These are phyloP conservation scores for Flaveria floridana DNA, from an alignment of 140 eudicot species.

Conservation along the genomic window DNA sequence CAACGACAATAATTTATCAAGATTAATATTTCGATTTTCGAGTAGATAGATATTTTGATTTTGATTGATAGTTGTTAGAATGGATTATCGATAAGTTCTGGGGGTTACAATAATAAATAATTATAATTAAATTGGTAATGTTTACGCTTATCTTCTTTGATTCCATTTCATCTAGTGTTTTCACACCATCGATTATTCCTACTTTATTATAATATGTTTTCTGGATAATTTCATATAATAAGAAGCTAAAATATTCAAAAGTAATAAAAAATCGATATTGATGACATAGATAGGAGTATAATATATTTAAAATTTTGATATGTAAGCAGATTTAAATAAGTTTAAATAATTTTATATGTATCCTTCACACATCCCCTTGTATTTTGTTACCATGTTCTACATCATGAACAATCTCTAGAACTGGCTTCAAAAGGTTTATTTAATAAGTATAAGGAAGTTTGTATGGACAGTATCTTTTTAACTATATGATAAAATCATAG, in stretches of 20 bases:
- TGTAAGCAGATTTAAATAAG: not conserved
- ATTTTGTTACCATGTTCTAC: not conserved
- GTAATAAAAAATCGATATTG: not conserved
- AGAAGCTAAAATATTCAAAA: not conserved
- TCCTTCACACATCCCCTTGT: not conserved
- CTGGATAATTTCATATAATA: constrained; percentile 2
- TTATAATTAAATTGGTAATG: not conserved
- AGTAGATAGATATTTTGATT: not conserved
- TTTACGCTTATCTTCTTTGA: constrained; percentile 27
- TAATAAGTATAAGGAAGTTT: not conserved
- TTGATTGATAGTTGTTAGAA: constrained; percentile 7
- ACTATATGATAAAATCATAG: too few relatives aligned
- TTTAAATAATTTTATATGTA: not conserved
- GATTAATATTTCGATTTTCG: not conserved
- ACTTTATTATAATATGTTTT: not conserved
- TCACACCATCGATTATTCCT: not conserved
- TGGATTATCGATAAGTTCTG: not conserved
- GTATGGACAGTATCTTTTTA: not conserved
- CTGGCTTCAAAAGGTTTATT: not conserved
- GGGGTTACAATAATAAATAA: not conserved
- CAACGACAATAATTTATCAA: not conserved
- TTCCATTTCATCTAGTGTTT: constrained; percentile 14
- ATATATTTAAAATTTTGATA: not conserved
- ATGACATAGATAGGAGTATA: constrained; percentile 3
- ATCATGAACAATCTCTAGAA: not conserved